Evolutionary conservation across 2,329 filamentous ascomycete species (phyloP), one percentile per base, ranked within the genome.

Genomic region (Colletotrichum phormii): DNA sequence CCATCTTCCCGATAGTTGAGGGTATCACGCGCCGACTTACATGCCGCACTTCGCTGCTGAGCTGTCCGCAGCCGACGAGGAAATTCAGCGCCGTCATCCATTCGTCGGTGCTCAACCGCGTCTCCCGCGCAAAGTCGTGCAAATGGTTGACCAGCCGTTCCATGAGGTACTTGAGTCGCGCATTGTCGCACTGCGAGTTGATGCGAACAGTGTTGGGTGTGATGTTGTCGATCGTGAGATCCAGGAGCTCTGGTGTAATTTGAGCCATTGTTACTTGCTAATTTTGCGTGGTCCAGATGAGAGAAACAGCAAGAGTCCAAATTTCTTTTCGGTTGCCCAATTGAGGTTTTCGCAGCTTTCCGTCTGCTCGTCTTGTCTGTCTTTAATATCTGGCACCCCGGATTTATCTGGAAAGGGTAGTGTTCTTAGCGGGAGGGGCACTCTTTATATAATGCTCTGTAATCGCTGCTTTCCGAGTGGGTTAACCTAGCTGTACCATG

Each of bases 71-170:
- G 57, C 86, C 83, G 0, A 90, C 92, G 18, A 95, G 82, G 82
- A 95, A 95, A 29, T 89, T 82, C 63, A 95, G 85, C 0, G 90
- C 92, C 0, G 87, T 83, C 89, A 92, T 92, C 93, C 93, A 95
- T 83, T 95, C 93, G 2, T 88, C 83, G 5, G 91, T 93, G 76
- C 89, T 93, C 33, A 95, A 86, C 55, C 93, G 84, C 0, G 93
- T 95, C 80, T 95, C 93, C 42, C 93, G 87, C 1, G 92, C 92
- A 79, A 95, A 94, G 80, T 94, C 92, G 81, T 95, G 93, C 0
- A 95, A 82, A 81, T 95, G 93, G 1, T 88, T 88, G 33, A 95
- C 91, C 1, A 94, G 86, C 7, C 91, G 85, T 76, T 94, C 90
- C 68, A 95, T 85, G 26, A 95, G 81, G 78, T 92, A 95, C 76